Base-by-base conservation (phyloP, 2,329 filamentous ascomycete genomes). In the Pseudophaeomoniella oleicola region DNA sequence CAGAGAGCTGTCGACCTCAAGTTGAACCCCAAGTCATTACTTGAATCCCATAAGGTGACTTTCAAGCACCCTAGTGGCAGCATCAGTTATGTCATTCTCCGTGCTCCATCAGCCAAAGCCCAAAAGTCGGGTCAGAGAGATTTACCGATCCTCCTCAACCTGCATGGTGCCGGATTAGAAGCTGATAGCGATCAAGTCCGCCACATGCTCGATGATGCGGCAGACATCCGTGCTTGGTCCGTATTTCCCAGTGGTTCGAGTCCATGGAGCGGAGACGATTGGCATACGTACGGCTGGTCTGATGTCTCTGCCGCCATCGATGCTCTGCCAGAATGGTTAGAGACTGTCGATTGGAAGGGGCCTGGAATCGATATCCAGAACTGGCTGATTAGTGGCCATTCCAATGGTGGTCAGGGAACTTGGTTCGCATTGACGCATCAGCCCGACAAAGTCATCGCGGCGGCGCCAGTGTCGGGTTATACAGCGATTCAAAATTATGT, bases 221-320 rank as follows among this genome's bases (percentile, higher is more conserved):
- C 66, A 15, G 62, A 71, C 40, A 51, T 74, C 15, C 69, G 65
- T 41, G 63, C 68, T 2, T 76, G 69, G 68, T 55, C 67, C 1
- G 36, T 75, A 12, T 66, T 71, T 44, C 70, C 72, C 6, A 69
- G 64, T 3, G 72, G 71, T 15, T 68, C 67, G 12, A 75, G 69
- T 13, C 52, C 67, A 4, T 75, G 72, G 72, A 70, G 67, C 44
- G 65, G 66, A 16, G 71, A 76, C 50, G 72, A 75, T 45, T 75
- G 72, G 72, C 72, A 75, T 47, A 63, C 56, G 4, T 75, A 70
- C 69, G 71, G 71, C 1, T 65, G 67, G 43, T 57, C 64, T 14
- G 72, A 76, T 50, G 59, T 70, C 17, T 60, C 72, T 51, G 66
- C 67, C 43, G 68, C 69, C 3, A 49, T 73, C 4, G 46, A 48